Evolutionary conservation across 1,284 basidiomycete species (phyloP), one percentile per base, ranked within the genome.

Genomic region (Leucoagaricus sp.): DNA sequence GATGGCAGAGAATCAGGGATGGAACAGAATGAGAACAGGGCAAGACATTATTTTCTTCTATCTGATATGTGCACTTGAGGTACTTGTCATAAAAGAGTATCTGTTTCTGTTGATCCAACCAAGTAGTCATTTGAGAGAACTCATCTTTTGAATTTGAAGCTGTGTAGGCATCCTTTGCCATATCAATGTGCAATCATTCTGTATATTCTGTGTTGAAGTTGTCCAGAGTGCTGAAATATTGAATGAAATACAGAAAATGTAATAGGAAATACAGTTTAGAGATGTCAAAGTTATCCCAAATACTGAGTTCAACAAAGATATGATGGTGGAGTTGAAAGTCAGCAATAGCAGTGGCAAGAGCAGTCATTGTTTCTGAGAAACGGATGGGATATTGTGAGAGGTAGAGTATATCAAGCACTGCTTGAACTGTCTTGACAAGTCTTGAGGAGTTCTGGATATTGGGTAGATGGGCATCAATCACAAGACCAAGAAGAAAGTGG

Each of bases 321-420:
- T 64, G 26, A 44, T 69, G 69, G 53, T 71, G 63, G 0, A 52
- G 25, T 45, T 76, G 69, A 40, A 72, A 76, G n/a, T 29, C 8
- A 7, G 3, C 29, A 2, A 28, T 8, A 17, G 46, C 25, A 5
- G 6, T 2, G 4, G 13, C 5, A 3, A 48, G n/a, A 2, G 2
- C n/a, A 0, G 6, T n/a, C 12, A 1, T 2, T 12, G 0, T 62
- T 12, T 23, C 3, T 1, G 53, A 38, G 1, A 63, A 65, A 38
- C 75, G 72, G 3, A 65, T 49, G 1, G 71, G 67, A 52, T 68
- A 71, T 40, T 69, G 65, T 2, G 71, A 66, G 3, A 73, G 57
- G 52, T 70, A 71, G 7, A 75, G 59, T 54, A 76, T 77, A 53
- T 77, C 71, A 0, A 77, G 64, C 0, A 75, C 13, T 2, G 62